phyloP scores from a whole-genome alignment of 2,329 filamentous ascomycete genomes.

The Elsinoe ampelina region DNA sequence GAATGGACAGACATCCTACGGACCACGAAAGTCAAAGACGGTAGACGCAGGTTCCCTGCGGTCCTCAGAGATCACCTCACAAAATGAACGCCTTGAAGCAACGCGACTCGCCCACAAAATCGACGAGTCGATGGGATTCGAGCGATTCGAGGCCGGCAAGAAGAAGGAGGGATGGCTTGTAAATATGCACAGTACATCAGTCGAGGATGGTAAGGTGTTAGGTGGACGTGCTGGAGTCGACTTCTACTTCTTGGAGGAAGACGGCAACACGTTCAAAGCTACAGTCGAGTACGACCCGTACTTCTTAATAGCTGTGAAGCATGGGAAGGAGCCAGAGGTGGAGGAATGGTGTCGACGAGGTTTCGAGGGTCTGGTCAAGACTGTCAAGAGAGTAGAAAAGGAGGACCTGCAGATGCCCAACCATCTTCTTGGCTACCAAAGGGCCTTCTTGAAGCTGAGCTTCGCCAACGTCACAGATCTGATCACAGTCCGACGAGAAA shows the following conservation, averaged over 20 bases:
- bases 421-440: conserved; percentile 80
- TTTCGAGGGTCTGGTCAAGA: conserved; percentile 75
- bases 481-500: conserved; percentile 69
- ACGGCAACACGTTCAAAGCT: conserved; percentile 86
- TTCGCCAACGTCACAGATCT: conserved; percentile 85
- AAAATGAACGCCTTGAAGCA: conserved; percentile 87
- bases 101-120: conserved; percentile 75
- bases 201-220: conserved; percentile 74
- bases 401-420: conserved; percentile 79
- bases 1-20: conserved; percentile 42
- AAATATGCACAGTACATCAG: conserved; percentile 82
- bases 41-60: conserved; percentile 67
- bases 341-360: conserved; percentile 84
- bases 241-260: conserved; percentile 92
- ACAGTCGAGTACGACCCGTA: conserved; percentile 96
- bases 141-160: conserved; percentile 78
- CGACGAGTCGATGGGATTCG: conserved; percentile 91
- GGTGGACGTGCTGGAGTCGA: conserved; percentile 85
- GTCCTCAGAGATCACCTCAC: conserved; percentile 74
- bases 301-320: conserved; percentile 83
- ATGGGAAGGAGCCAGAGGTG: conserved; percentile 80
- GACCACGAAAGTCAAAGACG: conserved; percentile 55
- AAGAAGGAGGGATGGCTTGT: conserved; percentile 87
- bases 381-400: conserved; percentile 68
- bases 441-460: conserved; percentile 76